Evolutionary conservation across 2,329 filamentous ascomycete genomes (phyloP), one percentile per base, ranked within the genome.

Genomic region (Ploettnerulaceae sp.): DNA sequence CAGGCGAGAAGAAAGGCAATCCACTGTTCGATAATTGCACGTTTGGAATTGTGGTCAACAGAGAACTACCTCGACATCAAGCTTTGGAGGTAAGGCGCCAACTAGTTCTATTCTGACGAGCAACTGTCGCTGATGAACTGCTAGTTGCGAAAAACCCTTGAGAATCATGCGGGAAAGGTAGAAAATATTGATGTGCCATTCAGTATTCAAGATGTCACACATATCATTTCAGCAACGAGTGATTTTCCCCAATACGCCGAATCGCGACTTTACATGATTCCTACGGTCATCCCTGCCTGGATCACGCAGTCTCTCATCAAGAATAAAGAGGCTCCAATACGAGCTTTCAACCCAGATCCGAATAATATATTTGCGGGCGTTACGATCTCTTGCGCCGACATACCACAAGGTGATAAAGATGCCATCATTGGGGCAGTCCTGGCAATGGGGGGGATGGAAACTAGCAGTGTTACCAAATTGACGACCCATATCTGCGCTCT

Each of bases 401-500:
- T 98, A 36, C 93, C 93, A 0, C 72, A 80, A 26, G 85, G 81
- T 26, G 93, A 98, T 66, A 87, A 89, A 64, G 91, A 97, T 68
- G 87, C 89, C 8, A 96, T 98, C 47, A 81, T 87, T 29, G 93
- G 90, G 8, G 91, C 89, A 1, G 87, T 91, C 2, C 71, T 95
- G 60, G 91, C 93, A 0, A 81, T 96, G 69, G 93, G 93, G 17
- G 93, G 93, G 12, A 78, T 87, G 58, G 87, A 90, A 61, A 83
- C 81, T 17, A 77, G 81, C 39, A 76, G 79, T 42, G 69, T 95
- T 35, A 83, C 82, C 4, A 85, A 80, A 47, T 66, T 84, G 53
- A 88, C 87, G 7, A 97, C 93, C 2, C 93, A 98, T 66, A 78
- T 98, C 45, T 91, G 95, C 50, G 87, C 91, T 4, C 71, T 95